A percentile compares a stretch with the other conserved stretches of the same genome.
Conservation (phyloP, 1,284 basidiomycete genomes). For the Golubevia pallescens region DNA sequence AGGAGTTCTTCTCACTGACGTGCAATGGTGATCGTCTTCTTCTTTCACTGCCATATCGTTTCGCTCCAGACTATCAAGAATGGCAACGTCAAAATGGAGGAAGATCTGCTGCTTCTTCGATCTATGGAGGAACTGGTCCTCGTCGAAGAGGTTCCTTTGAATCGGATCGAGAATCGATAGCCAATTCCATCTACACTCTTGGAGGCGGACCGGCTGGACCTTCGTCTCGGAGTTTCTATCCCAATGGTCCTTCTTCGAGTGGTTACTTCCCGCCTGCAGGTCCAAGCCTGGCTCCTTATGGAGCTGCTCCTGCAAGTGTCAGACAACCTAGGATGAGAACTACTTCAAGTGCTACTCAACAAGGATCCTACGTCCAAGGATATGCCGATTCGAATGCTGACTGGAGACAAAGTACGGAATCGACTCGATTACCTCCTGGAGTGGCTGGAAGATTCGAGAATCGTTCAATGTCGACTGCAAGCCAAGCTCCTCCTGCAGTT, state of each 20-base stretch:
- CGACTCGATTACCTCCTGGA: slow-evolving; percentile 9
- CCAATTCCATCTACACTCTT: slow-evolving; percentile 40
- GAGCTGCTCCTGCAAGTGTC: neutral
- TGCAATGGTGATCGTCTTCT: no score
- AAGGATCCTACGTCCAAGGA: slow-evolving; percentile 33
- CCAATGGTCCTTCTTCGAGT: neutral
- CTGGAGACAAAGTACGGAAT: slow-evolving; percentile 13
- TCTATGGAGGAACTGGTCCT: slow-evolving; percentile 27
- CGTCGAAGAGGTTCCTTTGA: slow-evolving; percentile 36
- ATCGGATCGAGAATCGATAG: slow-evolving; percentile 41
- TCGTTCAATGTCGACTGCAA: slow-evolving; percentile 30
- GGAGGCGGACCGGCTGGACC: slow-evolving; percentile 10
- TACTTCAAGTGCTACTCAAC: slow-evolving; percentile 39
- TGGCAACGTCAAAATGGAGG: slow-evolving; percentile 9
- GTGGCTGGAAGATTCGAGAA: slow-evolving; percentile 20
- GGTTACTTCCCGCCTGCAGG: neutral
- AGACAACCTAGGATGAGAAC: slow-evolving; percentile 35
- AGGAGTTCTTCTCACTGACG: no score
- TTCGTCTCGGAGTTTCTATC: slow-evolving; percentile 27
- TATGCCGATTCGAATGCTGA: slow-evolving; percentile 16
- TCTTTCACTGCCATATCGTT: neutral
- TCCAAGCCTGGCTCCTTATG: neutral
- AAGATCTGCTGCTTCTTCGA: slow-evolving; percentile 36
- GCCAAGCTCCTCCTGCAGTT: slow-evolving; percentile 18
- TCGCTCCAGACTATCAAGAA: slow-evolving; percentile 11